Evolutionary conservation across 2,329 filamentous ascomycete genomes (phyloP).

Genomic region (Botrytis galanthina): DNA sequence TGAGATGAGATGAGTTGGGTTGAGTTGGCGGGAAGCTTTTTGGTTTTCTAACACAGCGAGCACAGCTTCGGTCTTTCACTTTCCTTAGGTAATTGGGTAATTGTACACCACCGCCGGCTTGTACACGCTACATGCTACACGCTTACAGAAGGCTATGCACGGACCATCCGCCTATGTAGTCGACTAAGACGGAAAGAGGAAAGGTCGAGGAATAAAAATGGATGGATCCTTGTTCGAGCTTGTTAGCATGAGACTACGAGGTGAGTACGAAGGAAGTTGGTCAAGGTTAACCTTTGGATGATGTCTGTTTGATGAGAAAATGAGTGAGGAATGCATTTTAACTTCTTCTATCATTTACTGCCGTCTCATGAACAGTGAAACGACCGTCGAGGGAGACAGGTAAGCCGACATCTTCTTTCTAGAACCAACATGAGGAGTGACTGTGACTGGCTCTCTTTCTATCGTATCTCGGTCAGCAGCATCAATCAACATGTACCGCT

Average conservation of each 20-base stretch:
- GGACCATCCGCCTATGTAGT: background rate
- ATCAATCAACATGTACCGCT: background rate
- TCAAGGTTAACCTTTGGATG: background rate
- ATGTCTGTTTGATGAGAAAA: background rate
- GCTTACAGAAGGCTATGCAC: background rate
- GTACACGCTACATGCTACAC: conserved; percentile 18
- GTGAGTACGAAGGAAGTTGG: background rate
- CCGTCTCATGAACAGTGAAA: background rate
- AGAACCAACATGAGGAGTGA: background rate
- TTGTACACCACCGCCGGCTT: conserved; percentile 17
- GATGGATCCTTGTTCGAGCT: background rate
- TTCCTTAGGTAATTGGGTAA: conserved; percentile 15
- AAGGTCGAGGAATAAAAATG: background rate
- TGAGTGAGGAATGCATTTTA: too few relatives aligned
- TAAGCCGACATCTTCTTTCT: background rate
- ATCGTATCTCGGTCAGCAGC: background rate
- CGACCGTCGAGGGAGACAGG: background rate
- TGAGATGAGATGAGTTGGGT: background rate
- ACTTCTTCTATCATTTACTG: too few relatives aligned
- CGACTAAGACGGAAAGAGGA: background rate
- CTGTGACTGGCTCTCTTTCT: background rate
- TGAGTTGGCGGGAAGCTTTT: conserved; percentile 17
- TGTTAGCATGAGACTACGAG: background rate
- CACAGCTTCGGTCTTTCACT: conserved; percentile 20
- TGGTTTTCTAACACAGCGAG: conserved; percentile 13